A percentile compares a stretch with the other conserved stretches of the same genome.
phyloP scores from a whole-genome alignment of 2,329 filamentous ascomycete genomes.

The Colletotrichum musicola region DNA sequence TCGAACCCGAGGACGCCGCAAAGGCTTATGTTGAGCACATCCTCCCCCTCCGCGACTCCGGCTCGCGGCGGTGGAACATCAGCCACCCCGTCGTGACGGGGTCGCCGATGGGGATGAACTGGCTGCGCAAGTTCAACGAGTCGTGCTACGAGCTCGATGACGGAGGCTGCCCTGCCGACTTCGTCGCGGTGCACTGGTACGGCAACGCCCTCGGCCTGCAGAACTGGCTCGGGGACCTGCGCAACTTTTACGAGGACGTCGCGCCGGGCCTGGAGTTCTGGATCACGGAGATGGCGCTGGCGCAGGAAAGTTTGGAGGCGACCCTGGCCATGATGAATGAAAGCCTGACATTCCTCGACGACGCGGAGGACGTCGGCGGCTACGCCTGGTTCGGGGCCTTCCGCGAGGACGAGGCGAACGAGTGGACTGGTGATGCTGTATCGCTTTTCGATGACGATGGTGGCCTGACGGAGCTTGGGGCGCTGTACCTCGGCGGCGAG shows the following conservation, averaged over 20 bases:
- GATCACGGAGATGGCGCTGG: constrained; percentile 57
- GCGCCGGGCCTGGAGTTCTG: constrained; percentile 46
- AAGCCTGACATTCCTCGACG: constrained; percentile 51
- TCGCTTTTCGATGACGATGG: constrained; percentile 53
- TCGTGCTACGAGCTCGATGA: constrained; percentile 55
- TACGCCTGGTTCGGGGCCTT: constrained; percentile 59
- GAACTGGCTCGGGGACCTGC: constrained; percentile 51
- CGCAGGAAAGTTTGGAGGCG: constrained; percentile 48
- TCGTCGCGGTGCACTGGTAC: constrained; percentile 57
- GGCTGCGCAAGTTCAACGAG: constrained; percentile 55
- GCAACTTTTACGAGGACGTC: constrained; percentile 50
- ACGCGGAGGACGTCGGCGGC: constrained; percentile 48
- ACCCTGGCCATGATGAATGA: constrained; percentile 57
- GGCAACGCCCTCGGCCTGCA: constrained; percentile 52
- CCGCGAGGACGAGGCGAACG: constrained; percentile 52
- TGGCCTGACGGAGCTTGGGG: constrained; percentile 53
- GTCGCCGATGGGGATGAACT: constrained; percentile 52
- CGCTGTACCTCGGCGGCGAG: constrained; percentile 54
- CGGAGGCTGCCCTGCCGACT: constrained; percentile 54
- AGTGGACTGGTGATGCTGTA: constrained; percentile 54
- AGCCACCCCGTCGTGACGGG: constrained; percentile 58
- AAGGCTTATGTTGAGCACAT: constrained; percentile 52
- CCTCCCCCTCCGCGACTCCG: constrained; percentile 45
- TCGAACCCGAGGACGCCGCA: constrained; percentile 54
- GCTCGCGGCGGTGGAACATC: constrained; percentile 50